Evolutionary conservation across 2,329 filamentous ascomycete genomes (phyloP).

Genomic region (Domatiomyces catenatus): DNA sequence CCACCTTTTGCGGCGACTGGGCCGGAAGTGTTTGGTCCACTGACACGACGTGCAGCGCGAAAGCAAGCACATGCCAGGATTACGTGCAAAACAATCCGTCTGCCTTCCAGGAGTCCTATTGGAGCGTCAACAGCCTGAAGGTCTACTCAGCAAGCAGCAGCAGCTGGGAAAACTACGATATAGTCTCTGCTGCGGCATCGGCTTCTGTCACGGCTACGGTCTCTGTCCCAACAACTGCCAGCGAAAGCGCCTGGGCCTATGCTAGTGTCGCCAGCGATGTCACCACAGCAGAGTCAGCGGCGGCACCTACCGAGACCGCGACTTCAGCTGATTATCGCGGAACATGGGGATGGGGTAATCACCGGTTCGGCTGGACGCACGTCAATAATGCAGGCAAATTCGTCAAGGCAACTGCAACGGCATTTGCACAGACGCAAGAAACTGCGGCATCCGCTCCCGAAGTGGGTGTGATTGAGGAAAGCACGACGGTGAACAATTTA

Average conservation of each 20-base stretch:
- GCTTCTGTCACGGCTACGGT: too few relatives aligned
- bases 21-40: constrained; percentile 54
- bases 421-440: background rate
- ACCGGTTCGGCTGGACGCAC: background rate
- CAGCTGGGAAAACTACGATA: background rate
- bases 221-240: background rate
- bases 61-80: constrained; percentile 50
- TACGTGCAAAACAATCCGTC: constrained; percentile 57
- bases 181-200: too few relatives aligned
- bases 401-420: background rate
- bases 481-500: background rate
- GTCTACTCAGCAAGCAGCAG: constrained; percentile 8
- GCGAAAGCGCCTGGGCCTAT: background rate
- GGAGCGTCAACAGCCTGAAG: constrained; percentile 13
- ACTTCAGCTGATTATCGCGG: background rate
- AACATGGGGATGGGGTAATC: background rate
- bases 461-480: background rate
- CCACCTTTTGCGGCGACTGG: constrained; percentile 78
- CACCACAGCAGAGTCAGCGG: background rate
- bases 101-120: constrained; percentile 54
- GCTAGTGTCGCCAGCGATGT: background rate
- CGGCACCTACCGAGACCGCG: background rate
- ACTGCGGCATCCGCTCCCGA: background rate
- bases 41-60: constrained; percentile 42
- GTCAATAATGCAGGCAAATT: background rate